A percentile compares a stretch with the other conserved stretches of the same genome.
These are phyloP conservation scores for Fusarium newnesense DNA, from an alignment of 2,329 filamentous ascomycete genomes.

Conservation along the genomic window DNA sequence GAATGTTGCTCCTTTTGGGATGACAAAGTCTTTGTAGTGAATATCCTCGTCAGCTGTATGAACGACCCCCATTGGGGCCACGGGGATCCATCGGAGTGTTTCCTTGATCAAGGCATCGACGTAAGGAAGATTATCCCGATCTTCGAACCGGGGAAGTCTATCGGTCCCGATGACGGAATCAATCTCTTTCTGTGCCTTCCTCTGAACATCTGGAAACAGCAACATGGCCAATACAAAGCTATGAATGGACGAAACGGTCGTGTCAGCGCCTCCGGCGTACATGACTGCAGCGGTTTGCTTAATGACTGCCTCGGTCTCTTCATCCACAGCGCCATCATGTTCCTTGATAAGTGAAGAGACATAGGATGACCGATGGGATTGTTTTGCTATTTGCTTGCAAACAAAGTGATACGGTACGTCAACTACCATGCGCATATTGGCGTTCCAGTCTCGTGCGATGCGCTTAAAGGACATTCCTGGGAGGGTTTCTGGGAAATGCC, in stretches of 20 bases:
- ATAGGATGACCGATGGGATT: slow-evolving; percentile 24
- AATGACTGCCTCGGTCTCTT: background rate
- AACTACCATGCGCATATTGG: background rate
- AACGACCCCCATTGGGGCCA: slow-evolving; percentile 48
- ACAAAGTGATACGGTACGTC: slow-evolving; percentile 43
- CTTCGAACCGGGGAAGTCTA: slow-evolving; percentile 38
- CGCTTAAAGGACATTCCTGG: slow-evolving; percentile 44
- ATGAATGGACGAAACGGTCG: background rate
- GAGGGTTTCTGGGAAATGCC: slow-evolving; percentile 40
- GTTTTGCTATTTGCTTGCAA: slow-evolving; percentile 26
- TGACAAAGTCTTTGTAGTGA: slow-evolving; percentile 20
- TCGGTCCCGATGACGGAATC: slow-evolving; percentile 38
- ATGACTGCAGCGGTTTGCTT: background rate
- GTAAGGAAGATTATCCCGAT: slow-evolving; percentile 43
- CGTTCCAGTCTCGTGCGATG: slow-evolving; percentile 35
- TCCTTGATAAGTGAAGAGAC: slow-evolving; percentile 35
- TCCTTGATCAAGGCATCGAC: slow-evolving; percentile 45
- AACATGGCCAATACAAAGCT: slow-evolving; percentile 33
- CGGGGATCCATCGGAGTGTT: slow-evolving; percentile 38
- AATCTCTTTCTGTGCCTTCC: slow-evolving; percentile 39
- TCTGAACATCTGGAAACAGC: slow-evolving; percentile 22
- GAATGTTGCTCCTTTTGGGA: slow-evolving; percentile 37
- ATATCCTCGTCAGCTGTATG: slow-evolving; percentile 48
- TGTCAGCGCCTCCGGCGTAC: slow-evolving; percentile 4
- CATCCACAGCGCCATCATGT: background rate